These are phyloP conservation scores for Ascochyta pisi DNA, from an alignment of 2,329 filamentous ascomycete genomes.

Conservation along the genomic window DNA sequence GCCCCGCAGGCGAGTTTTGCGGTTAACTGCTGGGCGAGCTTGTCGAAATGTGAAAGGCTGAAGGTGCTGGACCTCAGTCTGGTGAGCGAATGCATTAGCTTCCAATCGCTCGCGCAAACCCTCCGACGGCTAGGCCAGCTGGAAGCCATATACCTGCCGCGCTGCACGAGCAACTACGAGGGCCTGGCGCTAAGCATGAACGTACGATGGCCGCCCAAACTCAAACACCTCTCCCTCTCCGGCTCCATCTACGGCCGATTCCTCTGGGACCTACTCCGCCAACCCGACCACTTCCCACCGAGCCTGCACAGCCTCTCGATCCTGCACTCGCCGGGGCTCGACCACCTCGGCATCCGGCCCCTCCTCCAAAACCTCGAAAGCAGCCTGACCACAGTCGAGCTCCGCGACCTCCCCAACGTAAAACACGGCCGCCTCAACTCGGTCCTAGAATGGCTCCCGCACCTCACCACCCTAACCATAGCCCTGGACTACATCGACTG, in stretches of 20 bases:
- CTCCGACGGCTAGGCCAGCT: slow-evolving; percentile 57
- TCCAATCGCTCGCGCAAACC: slow-evolving; percentile 59
- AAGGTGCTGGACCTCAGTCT: slow-evolving; percentile 60
- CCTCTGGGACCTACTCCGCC: slow-evolving; percentile 47
- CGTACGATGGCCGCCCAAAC: slow-evolving; percentile 53
- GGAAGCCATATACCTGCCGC: slow-evolving; percentile 55
- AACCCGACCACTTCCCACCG: slow-evolving; percentile 40
- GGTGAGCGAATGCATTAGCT: slow-evolving; percentile 58
- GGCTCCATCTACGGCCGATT: slow-evolving; percentile 55
- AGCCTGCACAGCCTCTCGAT: slow-evolving; percentile 43
- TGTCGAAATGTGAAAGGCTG: slow-evolving; percentile 63
- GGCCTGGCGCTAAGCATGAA: slow-evolving; percentile 27
- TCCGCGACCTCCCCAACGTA: slow-evolving; percentile 52
- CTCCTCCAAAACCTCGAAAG: slow-evolving; percentile 46
- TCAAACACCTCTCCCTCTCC: slow-evolving; percentile 51
- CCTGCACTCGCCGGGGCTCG: slow-evolving; percentile 53
- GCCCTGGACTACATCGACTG: slow-evolving; percentile 57
- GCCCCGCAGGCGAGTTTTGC: slow-evolving; percentile 66
- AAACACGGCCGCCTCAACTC: slow-evolving; percentile 49
- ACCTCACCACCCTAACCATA: slow-evolving; percentile 50
- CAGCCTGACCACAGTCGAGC: slow-evolving; percentile 47
- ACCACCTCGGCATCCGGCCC: slow-evolving; percentile 43
- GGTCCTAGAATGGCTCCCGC: slow-evolving; percentile 51
- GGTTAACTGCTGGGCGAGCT: slow-evolving; percentile 62
- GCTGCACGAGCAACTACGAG: slow-evolving; percentile 43